Percentiles rank a stretch among this genome's conserved stretches.
Conservation (phyloP, 1,284 basidiomycete genomes). For the Xerocomus amazonicus region DNA sequence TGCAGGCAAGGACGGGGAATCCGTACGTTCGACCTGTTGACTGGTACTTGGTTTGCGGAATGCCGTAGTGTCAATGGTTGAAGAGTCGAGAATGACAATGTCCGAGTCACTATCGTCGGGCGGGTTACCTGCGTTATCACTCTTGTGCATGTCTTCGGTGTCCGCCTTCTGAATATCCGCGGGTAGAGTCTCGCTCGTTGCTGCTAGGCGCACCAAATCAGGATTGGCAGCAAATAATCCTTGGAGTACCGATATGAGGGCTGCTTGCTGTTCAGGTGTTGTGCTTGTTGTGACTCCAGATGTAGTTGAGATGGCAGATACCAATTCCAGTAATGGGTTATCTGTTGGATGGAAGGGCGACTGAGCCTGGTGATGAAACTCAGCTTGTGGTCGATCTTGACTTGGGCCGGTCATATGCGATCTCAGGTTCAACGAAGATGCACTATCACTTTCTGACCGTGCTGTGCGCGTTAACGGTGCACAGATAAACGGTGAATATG, state of each 20-base stretch:
- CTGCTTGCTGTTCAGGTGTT: constrained; percentile 15
- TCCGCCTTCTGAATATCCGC: neutral
- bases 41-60: constrained; percentile 21
- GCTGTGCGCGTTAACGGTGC: constrained; percentile 22
- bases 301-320: constrained; percentile 16
- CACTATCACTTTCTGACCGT: neutral
- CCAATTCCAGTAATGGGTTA: constrained; percentile 9
- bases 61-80: constrained; percentile 22
- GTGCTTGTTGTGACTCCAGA: neutral
- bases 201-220: constrained; percentile 16
- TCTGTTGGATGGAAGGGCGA: neutral
- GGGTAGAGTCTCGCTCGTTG: neutral
- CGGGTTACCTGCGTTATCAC: neutral
- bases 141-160: neutral
- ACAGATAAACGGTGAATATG: constrained; percentile 25
- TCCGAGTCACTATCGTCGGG: constrained; percentile 26
- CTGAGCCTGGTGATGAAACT: constrained; percentile 2
- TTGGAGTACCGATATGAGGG: constrained; percentile 22
- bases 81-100: constrained; percentile 30
- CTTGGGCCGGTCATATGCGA: constrained; percentile 2
- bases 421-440: constrained; percentile 18
- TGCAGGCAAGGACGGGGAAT: constrained; percentile 17
- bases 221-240: constrained; percentile 21
- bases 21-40: neutral
- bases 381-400: constrained; percentile 5